Evolutionary conservation across 805 yeast genomes (phyloP), one percentile per base, ranked within the genome.

Genomic region (Metschnikowia gelsemii): DNA sequence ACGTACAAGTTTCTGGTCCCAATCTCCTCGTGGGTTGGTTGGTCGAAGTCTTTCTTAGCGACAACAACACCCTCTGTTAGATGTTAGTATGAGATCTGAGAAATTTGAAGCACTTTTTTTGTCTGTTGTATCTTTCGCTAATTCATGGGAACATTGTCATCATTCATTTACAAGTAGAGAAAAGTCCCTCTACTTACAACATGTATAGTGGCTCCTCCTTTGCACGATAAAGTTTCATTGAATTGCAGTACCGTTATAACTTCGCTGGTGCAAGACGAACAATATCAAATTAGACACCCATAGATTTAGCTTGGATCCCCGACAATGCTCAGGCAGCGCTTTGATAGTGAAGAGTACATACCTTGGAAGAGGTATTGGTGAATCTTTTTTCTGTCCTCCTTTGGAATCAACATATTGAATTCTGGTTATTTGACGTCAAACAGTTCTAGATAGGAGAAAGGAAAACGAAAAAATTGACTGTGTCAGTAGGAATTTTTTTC

Each of bases 351-450:
- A 27, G 31, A 11, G 25, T 57, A 84, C 93, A 73, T 83, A 86
- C 95, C 95, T 78, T 89, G 90, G 87, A 90, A 93, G 78, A 93
- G 93, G 87, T 90, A 85, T 76, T 83, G 87, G 95, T 89, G 96
- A 76, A 93, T 93, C 90, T 87, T 87, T 81, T 87, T 88, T 85
- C 99, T 90, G 76, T 93, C 99, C 78, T 88, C 95, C 80, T 87
- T 93, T 79, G 99, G 98, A 83, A 93, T 93, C 81, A 93, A 84
- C 99, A 93, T 93, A 70, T 51, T 68, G 58, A 42, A 43, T 43
- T 47, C 44, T 40, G 32, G 35, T 37, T 38, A 40, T 34, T 42
- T 39, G 54, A 45, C 49, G 54, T 51, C 45, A 46, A 41, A 43
- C 51, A 49, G 50, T 47, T 35, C 47, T 47, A 38, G 31, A 35